A percentile compares a stretch with the other conserved stretches of the same genome.
Conservation (phyloP, 768 basidiomycete species). For the Russula olivacea region DNA sequence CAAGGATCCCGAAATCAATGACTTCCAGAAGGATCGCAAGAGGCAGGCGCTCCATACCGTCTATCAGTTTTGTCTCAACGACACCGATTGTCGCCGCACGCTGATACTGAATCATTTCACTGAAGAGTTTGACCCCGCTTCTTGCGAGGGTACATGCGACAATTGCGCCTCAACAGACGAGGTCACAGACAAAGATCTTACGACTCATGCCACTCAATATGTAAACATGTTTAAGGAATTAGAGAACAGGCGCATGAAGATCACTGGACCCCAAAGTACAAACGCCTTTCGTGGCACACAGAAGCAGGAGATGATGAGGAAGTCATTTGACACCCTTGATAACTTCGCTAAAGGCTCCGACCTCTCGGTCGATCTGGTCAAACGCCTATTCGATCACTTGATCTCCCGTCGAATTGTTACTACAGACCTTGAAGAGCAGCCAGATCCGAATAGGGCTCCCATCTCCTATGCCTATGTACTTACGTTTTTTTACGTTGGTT, state of each 20-base stretch:
- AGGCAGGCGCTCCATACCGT: constrained; percentile 60
- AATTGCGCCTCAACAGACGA: constrained; percentile 48
- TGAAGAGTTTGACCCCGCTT: constrained; percentile 62
- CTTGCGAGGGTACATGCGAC: constrained; percentile 74
- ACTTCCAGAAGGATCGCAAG: constrained; percentile 62
- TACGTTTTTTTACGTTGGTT: no score
- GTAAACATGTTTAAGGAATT: constrained; percentile 33
- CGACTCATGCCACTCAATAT: constrained; percentile 47
- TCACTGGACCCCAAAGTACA: constrained; percentile 12
- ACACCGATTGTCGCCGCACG: constrained; percentile 77
- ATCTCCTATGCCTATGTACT: constrained; percentile 16
- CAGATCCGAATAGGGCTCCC: constrained; percentile 3
- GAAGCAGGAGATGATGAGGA: constrained; percentile 6
- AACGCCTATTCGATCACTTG: constrained; percentile 19
- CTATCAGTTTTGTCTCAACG: constrained; percentile 73
- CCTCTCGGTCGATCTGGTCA: not conserved
- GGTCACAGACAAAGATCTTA: constrained; percentile 52
- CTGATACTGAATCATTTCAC: constrained; percentile 88
- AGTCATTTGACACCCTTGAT: not conserved
- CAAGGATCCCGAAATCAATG: constrained; percentile 36
- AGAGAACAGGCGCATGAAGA: not conserved
- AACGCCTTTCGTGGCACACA: constrained; percentile 22
- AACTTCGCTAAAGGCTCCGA: constrained; percentile 13
- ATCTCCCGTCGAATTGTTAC: constrained; percentile 1
- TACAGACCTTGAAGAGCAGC: constrained; percentile 3